These are phyloP conservation scores for Bryoglossum gracile DNA, from an alignment of 495 filamentous ascomycete species.

Conservation along the genomic window DNA sequence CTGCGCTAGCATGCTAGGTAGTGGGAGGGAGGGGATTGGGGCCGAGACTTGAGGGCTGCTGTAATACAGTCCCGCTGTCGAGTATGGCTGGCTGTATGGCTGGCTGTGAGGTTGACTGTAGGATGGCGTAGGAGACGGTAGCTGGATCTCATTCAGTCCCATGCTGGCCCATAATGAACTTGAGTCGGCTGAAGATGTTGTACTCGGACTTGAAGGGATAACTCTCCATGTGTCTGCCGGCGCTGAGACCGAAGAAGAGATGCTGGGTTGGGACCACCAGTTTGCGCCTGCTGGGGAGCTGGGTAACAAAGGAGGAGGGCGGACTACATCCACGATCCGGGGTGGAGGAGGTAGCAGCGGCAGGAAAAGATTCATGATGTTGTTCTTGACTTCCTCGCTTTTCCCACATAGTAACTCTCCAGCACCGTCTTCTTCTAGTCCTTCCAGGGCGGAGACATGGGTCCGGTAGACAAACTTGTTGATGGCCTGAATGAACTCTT, in stretches of 20 bases:
- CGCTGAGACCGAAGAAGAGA: conserved; percentile 46
- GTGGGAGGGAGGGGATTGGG: conserved; percentile 68
- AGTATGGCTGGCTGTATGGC: conserved; percentile 68
- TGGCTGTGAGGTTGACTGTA: conserved; percentile 76
- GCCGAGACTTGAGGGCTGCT: conserved; percentile 55
- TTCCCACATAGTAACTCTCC: conserved; percentile 88
- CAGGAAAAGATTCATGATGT: conserved; percentile 77
- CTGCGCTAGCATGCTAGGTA: conserved; percentile 82
- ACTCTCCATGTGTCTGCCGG: conserved; percentile 92
- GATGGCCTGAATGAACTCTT: conserved; percentile 93
- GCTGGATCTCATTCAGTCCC: conserved; percentile 57
- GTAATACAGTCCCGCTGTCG: conserved; percentile 57
- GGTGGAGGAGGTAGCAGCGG: conserved; percentile 90
- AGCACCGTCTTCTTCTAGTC: conserved; percentile 92
- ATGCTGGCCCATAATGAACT: conserved; percentile 77
- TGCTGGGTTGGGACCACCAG: conserved; percentile 67
- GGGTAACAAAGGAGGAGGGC: conserved; percentile 75
- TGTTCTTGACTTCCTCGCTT: conserved; percentile 88
- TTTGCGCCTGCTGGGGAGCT: conserved; percentile 69
- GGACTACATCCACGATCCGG: conserved; percentile 84
- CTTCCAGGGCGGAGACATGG: conserved; percentile 82
- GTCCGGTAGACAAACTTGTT: conserved; percentile 97
- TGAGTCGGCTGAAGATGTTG: conserved; percentile 63
- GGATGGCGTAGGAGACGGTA: conserved; percentile 64
- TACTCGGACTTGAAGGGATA: conserved; percentile 77